These are phyloP conservation scores for Tylopilus sp. DNA, from an alignment of 768 basidiomycete species.

Conservation along the genomic window DNA sequence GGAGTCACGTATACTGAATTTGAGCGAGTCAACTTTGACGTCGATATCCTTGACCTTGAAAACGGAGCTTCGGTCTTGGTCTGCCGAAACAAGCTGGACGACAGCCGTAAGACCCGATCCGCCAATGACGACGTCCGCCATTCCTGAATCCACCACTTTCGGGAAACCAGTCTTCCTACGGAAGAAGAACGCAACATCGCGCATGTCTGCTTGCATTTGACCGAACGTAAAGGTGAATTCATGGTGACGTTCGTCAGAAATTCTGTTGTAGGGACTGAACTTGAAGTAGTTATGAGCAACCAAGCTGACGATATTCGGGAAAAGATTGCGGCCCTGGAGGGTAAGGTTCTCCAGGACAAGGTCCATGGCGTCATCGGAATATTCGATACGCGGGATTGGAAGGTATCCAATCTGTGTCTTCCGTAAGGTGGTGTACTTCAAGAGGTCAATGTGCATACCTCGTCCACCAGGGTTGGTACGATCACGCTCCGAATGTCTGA, in stretches of 20 bases:
- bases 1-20: constrained; percentile 86
- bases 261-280: constrained; percentile 71
- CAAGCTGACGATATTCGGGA: constrained; percentile 72
- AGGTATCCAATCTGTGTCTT: constrained; percentile 61
- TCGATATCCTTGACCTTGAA: constrained; percentile 70
- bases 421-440: not conserved
- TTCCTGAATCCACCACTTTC: constrained; percentile 75
- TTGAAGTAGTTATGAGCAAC: constrained; percentile 81
- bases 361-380: constrained; percentile 82
- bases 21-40: constrained; percentile 83
- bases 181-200: constrained; percentile 91
- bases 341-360: constrained; percentile 93
- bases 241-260: constrained; percentile 61
- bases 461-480: constrained; percentile 70
- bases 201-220: constrained; percentile 93
- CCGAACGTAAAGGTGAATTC: constrained; percentile 69
- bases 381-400: constrained; percentile 93
- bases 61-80: constrained; percentile 63
- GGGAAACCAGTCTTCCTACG: constrained; percentile 80
- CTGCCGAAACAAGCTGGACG: constrained; percentile 56
- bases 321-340: constrained; percentile 81
- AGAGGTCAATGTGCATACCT: constrained; percentile 41
- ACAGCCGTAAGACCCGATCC: constrained; percentile 76
- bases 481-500: constrained; percentile 83
- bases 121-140: constrained; percentile 83